Conservation (phyloP, 1,139 yeast species). For the Sugiyamaella neomexicana region DNA sequence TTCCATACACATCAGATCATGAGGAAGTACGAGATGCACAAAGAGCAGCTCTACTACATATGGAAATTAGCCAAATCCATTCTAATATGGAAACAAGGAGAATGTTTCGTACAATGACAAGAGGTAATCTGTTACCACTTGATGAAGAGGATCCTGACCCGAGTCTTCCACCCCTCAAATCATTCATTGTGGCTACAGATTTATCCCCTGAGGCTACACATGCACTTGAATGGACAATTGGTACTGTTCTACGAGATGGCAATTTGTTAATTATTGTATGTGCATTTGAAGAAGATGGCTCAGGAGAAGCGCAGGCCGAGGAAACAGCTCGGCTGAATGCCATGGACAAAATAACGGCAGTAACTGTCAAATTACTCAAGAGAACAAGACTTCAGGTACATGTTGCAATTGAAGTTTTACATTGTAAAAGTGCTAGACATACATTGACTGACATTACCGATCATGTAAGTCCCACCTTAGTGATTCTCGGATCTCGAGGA, state of each 20-base stretch:
- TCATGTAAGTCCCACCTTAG: constrained; percentile 77
- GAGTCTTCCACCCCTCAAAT: constrained; percentile 50
- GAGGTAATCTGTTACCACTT: constrained; percentile 66
- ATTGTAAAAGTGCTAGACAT: constrained; percentile 86
- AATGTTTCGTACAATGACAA: constrained; percentile 64
- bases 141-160: constrained; percentile 41
- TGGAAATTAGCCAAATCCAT: constrained; percentile 62
- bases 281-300: constrained; percentile 69
- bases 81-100: constrained; percentile 53
- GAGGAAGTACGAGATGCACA: constrained; percentile 69
- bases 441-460: constrained; percentile 80
- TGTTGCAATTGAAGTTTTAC: constrained; percentile 72
- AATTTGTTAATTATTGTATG: constrained; percentile 78
- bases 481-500: constrained; percentile 80
- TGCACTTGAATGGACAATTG: constrained; percentile 88
- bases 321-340: constrained; percentile 53
- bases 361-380: constrained; percentile 58
- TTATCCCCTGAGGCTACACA: constrained; percentile 81
- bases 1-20: constrained; percentile 70
- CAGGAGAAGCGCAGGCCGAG: constrained; percentile 32
- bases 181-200: constrained; percentile 77
- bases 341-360: constrained; percentile 61
- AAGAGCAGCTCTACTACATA: constrained; percentile 60
- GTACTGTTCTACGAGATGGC: constrained; percentile 81
- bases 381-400: constrained; percentile 76